Conservation (phyloP, 495 filamentous ascomycete species). For the Chaetomium fimeti region DNA sequence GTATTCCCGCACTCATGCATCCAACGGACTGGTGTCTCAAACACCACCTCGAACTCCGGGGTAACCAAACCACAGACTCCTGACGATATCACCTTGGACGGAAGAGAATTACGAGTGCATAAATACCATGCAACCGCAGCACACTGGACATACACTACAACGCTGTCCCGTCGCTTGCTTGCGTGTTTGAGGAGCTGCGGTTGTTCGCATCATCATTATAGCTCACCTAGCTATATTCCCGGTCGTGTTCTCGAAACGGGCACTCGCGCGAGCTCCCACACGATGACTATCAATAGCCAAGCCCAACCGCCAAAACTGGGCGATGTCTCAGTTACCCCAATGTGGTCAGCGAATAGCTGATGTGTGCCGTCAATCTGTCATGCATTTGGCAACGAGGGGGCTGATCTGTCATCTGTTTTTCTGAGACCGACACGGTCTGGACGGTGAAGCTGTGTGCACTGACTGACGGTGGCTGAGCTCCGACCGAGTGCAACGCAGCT, state of each 20-base stretch:
- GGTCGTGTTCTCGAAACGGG: neutral
- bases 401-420: slow-evolving; percentile 1
- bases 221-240: neutral
- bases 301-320: neutral
- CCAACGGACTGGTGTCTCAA: neutral
- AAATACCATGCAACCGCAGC: neutral
- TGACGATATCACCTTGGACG: neutral
- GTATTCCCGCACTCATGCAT: neutral
- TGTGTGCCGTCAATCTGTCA: neutral
- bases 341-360: neutral
- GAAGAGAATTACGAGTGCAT: neutral
- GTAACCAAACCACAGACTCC: neutral
- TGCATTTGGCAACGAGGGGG: neutral
- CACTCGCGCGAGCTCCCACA: too few relatives aligned
- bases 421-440: too few relatives aligned
- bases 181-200: neutral
- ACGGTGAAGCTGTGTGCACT: slow-evolving; percentile 2
- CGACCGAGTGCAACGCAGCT: neutral
- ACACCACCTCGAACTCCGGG: neutral
- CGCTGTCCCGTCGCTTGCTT: neutral
- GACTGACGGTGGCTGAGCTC: slow-evolving; percentile 2
- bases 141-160: neutral
- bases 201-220: neutral
- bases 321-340: neutral
- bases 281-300: too few relatives aligned